Evolutionary conservation across 176 grass and related monocot genomes (phyloP).

Genomic region (Avena atlantica): DNA sequence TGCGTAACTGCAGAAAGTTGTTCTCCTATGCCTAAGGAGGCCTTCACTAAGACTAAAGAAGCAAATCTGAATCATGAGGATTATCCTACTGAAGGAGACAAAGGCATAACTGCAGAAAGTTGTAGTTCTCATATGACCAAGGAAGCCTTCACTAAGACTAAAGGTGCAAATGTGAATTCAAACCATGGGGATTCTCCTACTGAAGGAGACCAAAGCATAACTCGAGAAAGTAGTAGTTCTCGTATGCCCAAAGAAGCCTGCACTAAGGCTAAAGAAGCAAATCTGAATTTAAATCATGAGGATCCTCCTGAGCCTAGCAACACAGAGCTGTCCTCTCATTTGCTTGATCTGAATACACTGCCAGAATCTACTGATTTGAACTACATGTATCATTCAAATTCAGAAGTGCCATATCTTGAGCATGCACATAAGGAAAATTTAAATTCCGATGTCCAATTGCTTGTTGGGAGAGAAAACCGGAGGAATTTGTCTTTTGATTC

Average conservation of each 20-base stretch:
- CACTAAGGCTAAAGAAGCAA: constrained; percentile 3
- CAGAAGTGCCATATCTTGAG: constrained; percentile 35
- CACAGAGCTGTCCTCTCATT: constrained; percentile 27
- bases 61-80: constrained; percentile 12
- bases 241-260: constrained; percentile 24
- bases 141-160: constrained; percentile 13
- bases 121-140: constrained; percentile 32
- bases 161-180: constrained; percentile 23
- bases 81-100: constrained; percentile 44
- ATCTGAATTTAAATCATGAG: constrained; percentile 25
- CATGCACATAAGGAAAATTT: constrained; percentile 4
- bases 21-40: constrained; percentile 32
- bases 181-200: constrained; percentile 15
- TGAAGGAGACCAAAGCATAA: constrained; percentile 34
- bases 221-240: constrained; percentile 43
- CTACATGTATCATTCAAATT: not conserved
- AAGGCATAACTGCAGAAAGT: constrained; percentile 37
- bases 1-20: constrained; percentile 29
- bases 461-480: constrained; percentile 34
- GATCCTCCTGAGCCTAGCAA: constrained; percentile 28
- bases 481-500: constrained; percentile 14
- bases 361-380: constrained; percentile 41
- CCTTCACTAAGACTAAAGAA: constrained; percentile 6
- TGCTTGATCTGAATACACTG: constrained; percentile 58
- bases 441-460: constrained; percentile 16